These are phyloP conservation scores for Amphicarpaea edgeworthii DNA, from an alignment of 306 rosid genomes.

Conservation along the genomic window DNA sequence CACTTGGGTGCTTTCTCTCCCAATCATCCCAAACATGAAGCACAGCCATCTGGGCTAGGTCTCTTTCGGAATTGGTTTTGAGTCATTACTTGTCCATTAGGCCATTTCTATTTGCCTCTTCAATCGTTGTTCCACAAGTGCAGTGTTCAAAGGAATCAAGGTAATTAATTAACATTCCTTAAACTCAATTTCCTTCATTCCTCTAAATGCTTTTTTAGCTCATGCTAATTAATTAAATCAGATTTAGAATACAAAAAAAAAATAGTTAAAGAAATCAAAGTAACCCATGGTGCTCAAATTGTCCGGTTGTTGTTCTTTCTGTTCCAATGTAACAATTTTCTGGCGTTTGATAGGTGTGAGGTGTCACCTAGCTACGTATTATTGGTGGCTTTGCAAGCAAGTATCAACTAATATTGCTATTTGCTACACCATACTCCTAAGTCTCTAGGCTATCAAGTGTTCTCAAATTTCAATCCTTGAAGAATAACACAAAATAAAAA, in stretches of 20 bases:
- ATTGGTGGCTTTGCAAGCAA: constrained; percentile 29
- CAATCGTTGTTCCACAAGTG: background rate
- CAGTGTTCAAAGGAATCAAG: background rate
- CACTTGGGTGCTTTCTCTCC: constrained; percentile 20
- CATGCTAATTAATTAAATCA: constrained; percentile 1
- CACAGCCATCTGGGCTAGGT: background rate
- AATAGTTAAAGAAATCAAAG: background rate
- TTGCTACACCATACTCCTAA: background rate
- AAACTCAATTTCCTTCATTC: constrained; percentile 13
- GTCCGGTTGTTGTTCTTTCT: constrained; percentile 11
- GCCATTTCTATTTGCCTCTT: constrained; percentile 3
- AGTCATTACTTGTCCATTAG: background rate
- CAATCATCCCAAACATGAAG: constrained; percentile 31
- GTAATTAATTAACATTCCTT: constrained; percentile 15
- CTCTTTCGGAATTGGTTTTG: constrained; percentile 13
- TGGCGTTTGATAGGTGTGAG: constrained; percentile 32
- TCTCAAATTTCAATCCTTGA: too few species aligned
- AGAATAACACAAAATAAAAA: too few species aligned
- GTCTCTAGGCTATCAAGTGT: too few species aligned
- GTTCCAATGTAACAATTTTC: background rate
- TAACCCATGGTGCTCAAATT: background rate
- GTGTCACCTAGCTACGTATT: constrained; percentile 19
- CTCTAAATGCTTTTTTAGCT: background rate
- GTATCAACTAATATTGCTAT: background rate
- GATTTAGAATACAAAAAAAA: background rate